Evolutionary conservation across 495 filamentous ascomycete genomes (phyloP).

Genomic region (Antarctomyces pellizariae): DNA sequence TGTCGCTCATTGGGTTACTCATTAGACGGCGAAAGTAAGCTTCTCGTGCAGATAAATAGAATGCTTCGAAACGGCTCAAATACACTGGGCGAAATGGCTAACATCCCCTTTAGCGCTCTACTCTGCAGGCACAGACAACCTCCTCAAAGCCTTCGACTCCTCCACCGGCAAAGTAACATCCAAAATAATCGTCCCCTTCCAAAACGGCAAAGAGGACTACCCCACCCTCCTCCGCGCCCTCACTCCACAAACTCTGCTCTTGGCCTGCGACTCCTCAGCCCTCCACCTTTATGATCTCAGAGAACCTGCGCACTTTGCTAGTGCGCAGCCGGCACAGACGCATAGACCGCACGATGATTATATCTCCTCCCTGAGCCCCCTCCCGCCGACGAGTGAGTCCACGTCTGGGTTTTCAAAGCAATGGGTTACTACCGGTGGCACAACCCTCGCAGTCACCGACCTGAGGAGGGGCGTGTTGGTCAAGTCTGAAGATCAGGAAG

Average conservation of each 20-base stretch:
- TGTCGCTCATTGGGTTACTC: conserved; percentile 60
- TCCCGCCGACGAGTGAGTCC: conserved; percentile 52
- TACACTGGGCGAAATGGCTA: neutral
- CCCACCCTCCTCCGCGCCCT: conserved; percentile 60
- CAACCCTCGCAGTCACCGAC: conserved; percentile 74
- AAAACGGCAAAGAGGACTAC: conserved; percentile 26
- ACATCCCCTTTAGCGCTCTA: conserved; percentile 32
- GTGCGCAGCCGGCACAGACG: conserved; percentile 42
- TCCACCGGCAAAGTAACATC: conserved; percentile 59
- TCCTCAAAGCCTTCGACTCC: conserved; percentile 68
- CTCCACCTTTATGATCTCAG: conserved; percentile 84
- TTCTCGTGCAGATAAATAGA: neutral
- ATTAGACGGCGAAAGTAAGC: conserved; percentile 23
- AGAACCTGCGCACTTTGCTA: conserved; percentile 29
- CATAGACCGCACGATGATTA: conserved; percentile 81
- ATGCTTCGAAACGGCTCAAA: conserved; percentile 1
- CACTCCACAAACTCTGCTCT: conserved; percentile 66
- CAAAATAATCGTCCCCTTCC: conserved; percentile 39
- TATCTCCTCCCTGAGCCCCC: conserved; percentile 65
- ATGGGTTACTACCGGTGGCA: conserved; percentile 79
- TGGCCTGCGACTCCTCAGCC: conserved; percentile 73
- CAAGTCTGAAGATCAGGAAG: conserved; percentile 78
- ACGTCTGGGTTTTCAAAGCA: conserved; percentile 76
- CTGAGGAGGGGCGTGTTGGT: conserved; percentile 60
- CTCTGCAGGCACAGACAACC: conserved; percentile 71